phyloP scores from a whole-genome alignment of 2,329 filamentous ascomycete genomes.

The Fusarium musae region DNA sequence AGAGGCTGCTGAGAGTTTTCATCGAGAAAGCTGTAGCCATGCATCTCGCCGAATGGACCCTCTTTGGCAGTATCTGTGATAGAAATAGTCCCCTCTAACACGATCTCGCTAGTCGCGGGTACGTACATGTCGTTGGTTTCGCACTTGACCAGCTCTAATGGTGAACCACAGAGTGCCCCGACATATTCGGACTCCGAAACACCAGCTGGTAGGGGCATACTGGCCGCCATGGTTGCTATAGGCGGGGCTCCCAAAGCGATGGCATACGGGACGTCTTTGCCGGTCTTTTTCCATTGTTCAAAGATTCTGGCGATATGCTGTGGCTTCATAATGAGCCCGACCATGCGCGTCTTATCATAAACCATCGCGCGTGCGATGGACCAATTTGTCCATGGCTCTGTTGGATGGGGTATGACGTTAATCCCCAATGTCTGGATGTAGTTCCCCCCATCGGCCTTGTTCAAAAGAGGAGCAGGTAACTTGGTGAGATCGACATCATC shows the following conservation, averaged over 20 bases:
- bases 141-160: not conserved
- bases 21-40: not conserved
- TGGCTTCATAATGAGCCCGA: not conserved
- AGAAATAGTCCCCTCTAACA: not conserved
- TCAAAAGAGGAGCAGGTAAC: not conserved
- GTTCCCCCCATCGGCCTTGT: not conserved
- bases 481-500: not conserved
- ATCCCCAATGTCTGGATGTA: not conserved
- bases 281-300: not conserved
- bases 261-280: not conserved
- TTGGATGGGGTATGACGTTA: not conserved
- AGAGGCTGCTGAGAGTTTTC: not conserved
- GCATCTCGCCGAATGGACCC: not conserved
- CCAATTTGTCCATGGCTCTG: not conserved
- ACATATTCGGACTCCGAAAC: not conserved
- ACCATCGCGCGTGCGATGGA: not conserved
- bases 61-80: not conserved
- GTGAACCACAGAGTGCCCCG: not conserved
- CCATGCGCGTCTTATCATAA: not conserved
- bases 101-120: not conserved
- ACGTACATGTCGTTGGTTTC: not conserved
- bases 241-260: not conserved
- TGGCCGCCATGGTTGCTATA: not conserved
- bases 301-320: not conserved
- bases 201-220: not conserved